These are phyloP conservation scores for Ophiostoma sp. DNA, from an alignment of 2,329 filamentous ascomycete species.

Conservation along the genomic window DNA sequence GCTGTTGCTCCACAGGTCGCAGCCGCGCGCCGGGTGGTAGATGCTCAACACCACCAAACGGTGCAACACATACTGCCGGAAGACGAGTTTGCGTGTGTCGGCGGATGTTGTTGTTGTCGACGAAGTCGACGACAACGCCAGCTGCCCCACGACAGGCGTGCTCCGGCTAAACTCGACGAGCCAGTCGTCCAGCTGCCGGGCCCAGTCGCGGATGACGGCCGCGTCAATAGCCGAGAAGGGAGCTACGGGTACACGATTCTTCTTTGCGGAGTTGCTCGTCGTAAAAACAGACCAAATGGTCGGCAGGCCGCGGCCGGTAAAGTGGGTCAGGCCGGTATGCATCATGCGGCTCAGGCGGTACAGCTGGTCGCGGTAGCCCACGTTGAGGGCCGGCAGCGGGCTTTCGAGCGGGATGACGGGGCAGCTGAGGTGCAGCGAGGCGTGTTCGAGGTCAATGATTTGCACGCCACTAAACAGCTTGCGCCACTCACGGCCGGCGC, in stretches of 20 bases:
- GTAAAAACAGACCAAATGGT: conserved; percentile 30
- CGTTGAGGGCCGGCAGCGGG: conserved; percentile 24
- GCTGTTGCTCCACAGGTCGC: conserved; percentile 26
- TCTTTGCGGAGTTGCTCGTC: neutral
- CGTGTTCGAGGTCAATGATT: conserved; percentile 30
- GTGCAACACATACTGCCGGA: conserved; percentile 30
- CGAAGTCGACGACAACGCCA: neutral
- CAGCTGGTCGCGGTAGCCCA: conserved; percentile 26
- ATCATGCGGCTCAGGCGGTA: conserved; percentile 31
- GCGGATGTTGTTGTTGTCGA: neutral
- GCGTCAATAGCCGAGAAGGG: conserved; percentile 25
- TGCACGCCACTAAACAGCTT: conserved; percentile 30
- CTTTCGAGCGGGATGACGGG: conserved; percentile 27
- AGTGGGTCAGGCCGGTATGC: conserved; percentile 29
- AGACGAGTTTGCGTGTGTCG: conserved; percentile 21
- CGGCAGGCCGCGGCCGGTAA: conserved; percentile 29
- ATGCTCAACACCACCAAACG: conserved; percentile 28
- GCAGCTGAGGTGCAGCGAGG: conserved; percentile 28
- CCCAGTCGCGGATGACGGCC: conserved; percentile 30
- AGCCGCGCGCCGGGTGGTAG: conserved; percentile 30
- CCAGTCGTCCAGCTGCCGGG: conserved; percentile 29
- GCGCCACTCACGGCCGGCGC: conserved; percentile 25
- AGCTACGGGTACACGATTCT: neutral
- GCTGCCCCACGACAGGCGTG: neutral
- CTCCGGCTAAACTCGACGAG: conserved; percentile 27